These are phyloP conservation scores for Stromatinia cepivora DNA, from an alignment of 2,329 filamentous ascomycete genomes.

Conservation along the genomic window DNA sequence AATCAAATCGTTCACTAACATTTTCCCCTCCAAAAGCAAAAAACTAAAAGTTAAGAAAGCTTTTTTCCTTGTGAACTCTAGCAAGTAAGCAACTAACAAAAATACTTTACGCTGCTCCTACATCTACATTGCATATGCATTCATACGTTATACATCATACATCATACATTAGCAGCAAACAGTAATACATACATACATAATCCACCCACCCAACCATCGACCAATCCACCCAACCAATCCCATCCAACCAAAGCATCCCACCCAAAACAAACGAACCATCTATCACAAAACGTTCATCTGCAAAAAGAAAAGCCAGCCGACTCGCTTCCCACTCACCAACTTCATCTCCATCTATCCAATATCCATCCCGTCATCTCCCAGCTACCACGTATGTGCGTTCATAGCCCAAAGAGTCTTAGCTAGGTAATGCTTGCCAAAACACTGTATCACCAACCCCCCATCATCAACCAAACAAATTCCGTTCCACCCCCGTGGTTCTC, in stretches of 20 bases:
- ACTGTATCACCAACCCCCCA: not conserved
- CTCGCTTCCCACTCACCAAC: conserved; percentile 8
- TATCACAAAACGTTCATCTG: conserved; percentile 3
- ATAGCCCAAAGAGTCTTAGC: not conserved
- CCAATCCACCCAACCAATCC: not conserved
- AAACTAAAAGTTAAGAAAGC: too few species aligned
- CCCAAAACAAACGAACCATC: not conserved
- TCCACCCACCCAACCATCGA: not conserved
- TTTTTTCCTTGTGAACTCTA: not conserved
- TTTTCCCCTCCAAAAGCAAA: not conserved
- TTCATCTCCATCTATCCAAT: not conserved
- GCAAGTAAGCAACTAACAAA: not conserved
- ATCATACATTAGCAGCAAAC: conserved; percentile 10
- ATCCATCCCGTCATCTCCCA: not conserved
- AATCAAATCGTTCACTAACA: not conserved
- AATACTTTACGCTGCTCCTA: not conserved
- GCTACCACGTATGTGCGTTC: conserved; percentile 7
- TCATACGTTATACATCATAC: conserved; percentile 5
- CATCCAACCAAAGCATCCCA: not conserved
- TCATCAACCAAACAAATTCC: not conserved
- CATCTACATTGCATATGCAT: conserved; percentile 12
- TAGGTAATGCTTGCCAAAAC: not conserved
- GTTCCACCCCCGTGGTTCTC: conserved; percentile 6
- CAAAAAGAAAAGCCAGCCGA: not conserved
- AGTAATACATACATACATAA: not conserved